These are phyloP conservation scores for Eucalyptus erythrocorys DNA, from an alignment of 345 rosid species.

Conservation along the genomic window DNA sequence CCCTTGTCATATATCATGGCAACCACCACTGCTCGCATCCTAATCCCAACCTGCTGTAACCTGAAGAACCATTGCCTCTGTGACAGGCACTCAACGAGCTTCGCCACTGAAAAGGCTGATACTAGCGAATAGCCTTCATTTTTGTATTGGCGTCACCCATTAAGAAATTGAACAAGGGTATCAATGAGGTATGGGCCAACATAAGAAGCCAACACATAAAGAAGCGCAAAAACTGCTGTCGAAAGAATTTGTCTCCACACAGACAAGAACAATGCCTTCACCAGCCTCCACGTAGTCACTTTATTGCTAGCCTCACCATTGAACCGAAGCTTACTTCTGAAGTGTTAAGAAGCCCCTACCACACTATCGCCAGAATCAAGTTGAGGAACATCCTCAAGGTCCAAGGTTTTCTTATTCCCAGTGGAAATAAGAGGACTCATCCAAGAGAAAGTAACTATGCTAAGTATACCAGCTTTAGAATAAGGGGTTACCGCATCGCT, in stretches of 20 bases:
- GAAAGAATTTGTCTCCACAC: conserved; percentile 33
- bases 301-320: neutral
- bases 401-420: conserved; percentile 48
- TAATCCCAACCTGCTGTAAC: conserved; percentile 39
- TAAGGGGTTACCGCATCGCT: conserved; percentile 9
- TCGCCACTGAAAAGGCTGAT: conserved; percentile 33
- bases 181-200: conserved; percentile 60
- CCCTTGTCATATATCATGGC: conserved; percentile 54
- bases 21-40: conserved; percentile 30
- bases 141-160: conserved; percentile 27
- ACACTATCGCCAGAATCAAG: conserved; percentile 40
- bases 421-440: conserved; percentile 38
- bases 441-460: conserved; percentile 39
- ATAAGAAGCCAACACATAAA: conserved; percentile 32
- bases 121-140: conserved; percentile 47
- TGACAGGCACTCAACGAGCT: conserved; percentile 45
- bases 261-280: conserved; percentile 25
- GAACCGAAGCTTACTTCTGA: neutral
- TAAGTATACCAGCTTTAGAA: conserved; percentile 6
- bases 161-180: conserved; percentile 45
- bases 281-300: conserved; percentile 33
- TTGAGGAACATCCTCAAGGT: conserved; percentile 60
- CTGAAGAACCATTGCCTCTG: conserved; percentile 53
- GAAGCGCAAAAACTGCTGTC: conserved; percentile 23
- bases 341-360: neutral